phyloP scores from a whole-genome alignment of 1,139 yeast genomes.

The Pichia sp. region DNA sequence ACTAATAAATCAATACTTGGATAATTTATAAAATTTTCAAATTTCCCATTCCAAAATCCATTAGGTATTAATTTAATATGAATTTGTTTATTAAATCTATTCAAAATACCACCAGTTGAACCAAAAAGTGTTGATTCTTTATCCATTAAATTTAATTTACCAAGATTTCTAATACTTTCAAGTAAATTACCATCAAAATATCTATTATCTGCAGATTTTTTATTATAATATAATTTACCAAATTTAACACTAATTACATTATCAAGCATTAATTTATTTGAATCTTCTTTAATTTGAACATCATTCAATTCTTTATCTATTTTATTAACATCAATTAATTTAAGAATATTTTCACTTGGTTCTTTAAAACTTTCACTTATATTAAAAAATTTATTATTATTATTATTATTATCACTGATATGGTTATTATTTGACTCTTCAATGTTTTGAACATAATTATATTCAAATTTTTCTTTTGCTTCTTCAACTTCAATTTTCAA shows the following conservation, averaged over 20 bases:
- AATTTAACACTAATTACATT: slow-evolving; percentile 24
- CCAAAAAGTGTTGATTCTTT: slow-evolving; percentile 24
- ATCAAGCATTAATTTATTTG: slow-evolving; percentile 12
- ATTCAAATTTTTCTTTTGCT: slow-evolving; percentile 24
- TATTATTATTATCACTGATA: not conserved
- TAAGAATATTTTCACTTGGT: not conserved
- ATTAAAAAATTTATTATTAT: slow-evolving; percentile 7
- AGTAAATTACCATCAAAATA: slow-evolving; percentile 38
- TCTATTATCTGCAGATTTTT: slow-evolving; percentile 7
- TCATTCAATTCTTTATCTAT: slow-evolving; percentile 6
- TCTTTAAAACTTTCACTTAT: not conserved
- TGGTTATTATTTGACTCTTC: not conserved
- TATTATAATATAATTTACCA: slow-evolving; percentile 23
- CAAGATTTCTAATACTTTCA: slow-evolving; percentile 35
- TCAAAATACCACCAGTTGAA: slow-evolving; percentile 28
- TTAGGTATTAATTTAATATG: slow-evolving; percentile 45
- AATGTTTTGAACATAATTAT: slow-evolving; percentile 20
- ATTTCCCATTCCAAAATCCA: slow-evolving; percentile 28
- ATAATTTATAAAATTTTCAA: slow-evolving; percentile 27
- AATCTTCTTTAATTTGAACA: slow-evolving; percentile 1
- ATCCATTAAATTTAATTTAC: slow-evolving; percentile 33
- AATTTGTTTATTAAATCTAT: slow-evolving; percentile 36
- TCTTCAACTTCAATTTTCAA: slow-evolving; percentile 19
- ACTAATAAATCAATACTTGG: slow-evolving; percentile 50
- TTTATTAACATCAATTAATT: not conserved